Base-by-base conservation (phyloP, 139 green algal species). In the Chlamydomonas sp. region DNA sequence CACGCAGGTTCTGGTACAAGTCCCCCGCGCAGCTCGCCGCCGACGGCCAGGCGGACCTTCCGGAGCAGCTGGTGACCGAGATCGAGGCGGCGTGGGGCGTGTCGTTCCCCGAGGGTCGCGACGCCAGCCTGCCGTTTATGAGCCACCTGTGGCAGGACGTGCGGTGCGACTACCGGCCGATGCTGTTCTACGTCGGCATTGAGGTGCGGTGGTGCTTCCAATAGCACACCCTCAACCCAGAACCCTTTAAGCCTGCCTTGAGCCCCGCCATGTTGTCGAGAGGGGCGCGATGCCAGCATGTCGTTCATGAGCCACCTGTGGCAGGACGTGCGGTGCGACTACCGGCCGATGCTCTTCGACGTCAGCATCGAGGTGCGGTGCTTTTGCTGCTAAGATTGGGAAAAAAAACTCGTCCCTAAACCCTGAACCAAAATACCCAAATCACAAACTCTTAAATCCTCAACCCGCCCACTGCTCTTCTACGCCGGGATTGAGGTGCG, bases 261-360 rank as follows among this genome's bases (percentile, higher is more conserved):
- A n/a, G n/a, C n/a, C n/a, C n/a, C n/a, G n/a, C n/a, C n/a, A n/a
- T n/a, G n/a, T n/a, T n/a, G n/a, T n/a, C n/a, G n/a, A 1, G 34
- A 67, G 2, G 80, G 77, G 16, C 65, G 59, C 70, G 80, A 78
- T 61, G 30, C 39, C 13, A 37, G 73, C 24, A 38, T 79, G 6
- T 29, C 54, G 33, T 80, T 87, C 39, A 86, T 89, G 79, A 58
- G 47, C 0, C 83, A 89, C 71, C 74, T 89, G 13, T 85, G 83
- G 77, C 68, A 85, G 69, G 75, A 73, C 1, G 5, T 89, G 20
- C 60, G 59, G 28, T 65, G 37, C 49, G 58, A 74, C 37, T 77
- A 70, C 48, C 63, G n/a, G 26, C 77, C 77, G 35, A 48, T 79
- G 34, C 3, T 13, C 1, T 74, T 83, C 37, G 80, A 83, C 77